Base-by-base conservation (phyloP, 2,329 filamentous ascomycete species). In the Colletotrichum trifolii region DNA sequence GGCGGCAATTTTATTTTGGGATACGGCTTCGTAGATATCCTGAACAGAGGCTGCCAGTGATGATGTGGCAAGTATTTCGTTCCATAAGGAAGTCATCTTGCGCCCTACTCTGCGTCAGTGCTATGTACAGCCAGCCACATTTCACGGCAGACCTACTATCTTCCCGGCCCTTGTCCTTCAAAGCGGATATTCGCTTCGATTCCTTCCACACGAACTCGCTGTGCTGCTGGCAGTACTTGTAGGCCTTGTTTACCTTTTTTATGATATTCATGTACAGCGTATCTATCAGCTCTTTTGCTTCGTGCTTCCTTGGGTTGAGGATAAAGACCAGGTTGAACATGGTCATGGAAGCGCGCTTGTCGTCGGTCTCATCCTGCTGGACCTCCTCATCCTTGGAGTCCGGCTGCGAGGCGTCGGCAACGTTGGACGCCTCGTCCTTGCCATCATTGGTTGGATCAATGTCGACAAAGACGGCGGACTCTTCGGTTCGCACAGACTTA, bases 311-410 rank as follows among this genome's bases (percentile, higher is more conserved):
- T 3, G 94, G 92, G 69, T 93, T 91, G 69, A 97, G 82, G 54
- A 97, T 92, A 76, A 98, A 98, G 33, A 98, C 94, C 10, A 97
- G 87, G 76, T 97, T 97, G 79, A 99, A 99, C 95, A 98, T 98
- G 68, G 90, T 94, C 92, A 98, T 94, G 50, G 87, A 87, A 69
- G 85, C 87, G 70, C 83, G 82, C 74, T 92, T 89, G 73, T 88
- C 83, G 67, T 90, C 83, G 45, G 82, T 77, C 64, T 86, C 77
- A 60, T 85, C 84, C 76, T 72, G 72, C n/a, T 75, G 77, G 43
- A 72, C 70, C 43, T 77, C 77, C 56, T 72, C 69, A 11, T 75
- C 71, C 54, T 73, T 72, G 36, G 71, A 69, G 8, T 60, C 69
- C 17, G 53, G 46, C 10, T 66, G 55, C 25, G 68, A 62, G 34